Base-by-base conservation (phyloP, 345 rosid genomes). In the Anacardium occidentale region DNA sequence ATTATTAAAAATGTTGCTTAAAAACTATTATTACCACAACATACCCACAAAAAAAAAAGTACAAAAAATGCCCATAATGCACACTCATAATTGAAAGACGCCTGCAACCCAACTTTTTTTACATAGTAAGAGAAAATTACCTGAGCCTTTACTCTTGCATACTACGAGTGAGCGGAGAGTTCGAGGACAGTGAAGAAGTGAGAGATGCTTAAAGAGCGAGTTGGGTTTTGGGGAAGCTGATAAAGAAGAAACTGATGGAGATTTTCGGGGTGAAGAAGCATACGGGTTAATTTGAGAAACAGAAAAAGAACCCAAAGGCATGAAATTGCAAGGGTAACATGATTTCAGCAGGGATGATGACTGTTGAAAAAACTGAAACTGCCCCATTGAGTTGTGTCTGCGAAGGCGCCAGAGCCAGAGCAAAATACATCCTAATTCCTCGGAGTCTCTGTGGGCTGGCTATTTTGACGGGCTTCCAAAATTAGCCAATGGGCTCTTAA, bases 91-190 rank as follows among this genome's bases (percentile, higher is more conserved):
- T 20, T 5, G 5, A 11, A 2, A 48, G 73, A 69, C 60, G 1
- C 79, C 72, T 32, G 48, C 29, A 20, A 21, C 2, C 7, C 34
- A 48, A 15, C 2, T 12, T 18, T 17, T 5, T n/a, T 32, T n/a
- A 26, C 18, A 32, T 2, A 62, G 18, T n/a, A 9, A 34, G 0
- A 5, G 24, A 2, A n/a, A 29, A 29, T 24, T 64, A 82, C 85
- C 85, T 63, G 83, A 74, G 51, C 64, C 74, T 20, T n/a, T 42
- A 56, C 64, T 60, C 60, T 55, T 68, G 72, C 85, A 74, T 0
- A 71, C 54, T 3, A 79, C 64, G 7, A 71, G 82, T 73, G 75
- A 54, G 12, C 70, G 67, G 26, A 59, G 4, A 7, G 76, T 22
- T 40, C 62, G 75, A 10, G 54, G 50, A 57, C 74, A 45, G 32